Percentiles rank a stretch among this genome's conserved stretches.
These are phyloP conservation scores for Aspergillus fumigatiaffinis DNA, from an alignment of 2,329 filamentous ascomycete species.

Conservation along the genomic window DNA sequence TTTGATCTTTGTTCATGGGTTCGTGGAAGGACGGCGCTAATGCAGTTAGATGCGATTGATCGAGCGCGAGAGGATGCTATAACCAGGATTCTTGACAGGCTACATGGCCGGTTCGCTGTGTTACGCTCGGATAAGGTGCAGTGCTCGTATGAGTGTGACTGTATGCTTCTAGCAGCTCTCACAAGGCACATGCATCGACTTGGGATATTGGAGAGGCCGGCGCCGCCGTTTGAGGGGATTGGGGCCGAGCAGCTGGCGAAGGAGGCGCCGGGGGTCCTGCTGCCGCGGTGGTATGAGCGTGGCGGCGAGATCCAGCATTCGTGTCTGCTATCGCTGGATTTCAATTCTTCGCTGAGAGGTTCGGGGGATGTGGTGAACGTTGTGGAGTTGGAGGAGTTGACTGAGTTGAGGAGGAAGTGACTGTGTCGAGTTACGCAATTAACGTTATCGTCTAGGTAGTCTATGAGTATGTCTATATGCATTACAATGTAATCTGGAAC, in stretches of 20 bases:
- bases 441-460: too few species aligned
- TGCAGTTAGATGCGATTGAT: not conserved
- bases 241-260: not conserved
- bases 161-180: not conserved
- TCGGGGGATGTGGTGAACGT: not conserved
- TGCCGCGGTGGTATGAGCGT: not conserved
- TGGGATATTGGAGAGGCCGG: not conserved
- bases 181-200: not conserved
- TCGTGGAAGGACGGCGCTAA: not conserved
- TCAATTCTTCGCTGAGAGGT: not conserved
- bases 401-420: not conserved
- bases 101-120: not conserved
- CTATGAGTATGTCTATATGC: conserved; percentile 10
- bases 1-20: too few species aligned
- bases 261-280: not conserved
- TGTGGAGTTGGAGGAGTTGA: not conserved
- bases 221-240: not conserved
- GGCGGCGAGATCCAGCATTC: not conserved
- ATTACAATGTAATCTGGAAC: not conserved
- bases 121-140: not conserved
- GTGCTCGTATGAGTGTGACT: not conserved
- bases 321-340: not conserved
- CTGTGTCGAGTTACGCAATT: too few species aligned
- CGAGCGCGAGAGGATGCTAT: not conserved
- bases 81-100: not conserved